Evolutionary conservation across 1,284 basidiomycete genomes (phyloP), one percentile per base, ranked within the genome.

Genomic region (Cutaneotrichosporon sp.): DNA sequence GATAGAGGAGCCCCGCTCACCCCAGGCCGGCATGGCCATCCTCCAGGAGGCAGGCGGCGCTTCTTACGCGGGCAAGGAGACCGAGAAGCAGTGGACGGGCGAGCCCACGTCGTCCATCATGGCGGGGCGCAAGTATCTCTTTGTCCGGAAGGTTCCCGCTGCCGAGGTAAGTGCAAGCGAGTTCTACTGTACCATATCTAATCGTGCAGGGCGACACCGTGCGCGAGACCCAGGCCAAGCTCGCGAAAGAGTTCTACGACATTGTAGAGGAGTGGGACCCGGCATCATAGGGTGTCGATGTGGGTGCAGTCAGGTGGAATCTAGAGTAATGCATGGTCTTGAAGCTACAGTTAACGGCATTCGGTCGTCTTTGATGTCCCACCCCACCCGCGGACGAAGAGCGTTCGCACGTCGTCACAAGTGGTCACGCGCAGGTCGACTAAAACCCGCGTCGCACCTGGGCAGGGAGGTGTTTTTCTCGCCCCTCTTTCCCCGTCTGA

Each of bases 21-120:
- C 14, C n/a, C 54, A 69, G 78, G 85, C 94, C 1, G 93, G 92
- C 0, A 84, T 90, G n/a, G 85, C 93, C 57, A 93, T 98, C 60
- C 88, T 89, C 0, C 81, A 88, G 58, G 94, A 97, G 72, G 89
- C 93, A 0, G 91, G 91, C 6, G 83, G 87, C 22, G 77, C 85
- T 20, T 82, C 87, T 27, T 85, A 84, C 24, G 89, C 88, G 34
- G 82, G 82, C 27, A 83, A 84, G 51, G 82, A 84, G 48, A 44
- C 49, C 14, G 34, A 35, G 19, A 25, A 27, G 19, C 34, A 38
- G 8, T 31, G 43, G 10, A n/a, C 29, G 3, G 57, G 57, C 44
- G 45, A 75, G 77, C 3, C 60, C 80, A 74, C 71, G 76, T 82
- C 87, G 49, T 82, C 82, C 24, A 77, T 93, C 19, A 77, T 96